Conservation (phyloP, 352 stramenopile species). For the Globisporangium uncinulatum region DNA sequence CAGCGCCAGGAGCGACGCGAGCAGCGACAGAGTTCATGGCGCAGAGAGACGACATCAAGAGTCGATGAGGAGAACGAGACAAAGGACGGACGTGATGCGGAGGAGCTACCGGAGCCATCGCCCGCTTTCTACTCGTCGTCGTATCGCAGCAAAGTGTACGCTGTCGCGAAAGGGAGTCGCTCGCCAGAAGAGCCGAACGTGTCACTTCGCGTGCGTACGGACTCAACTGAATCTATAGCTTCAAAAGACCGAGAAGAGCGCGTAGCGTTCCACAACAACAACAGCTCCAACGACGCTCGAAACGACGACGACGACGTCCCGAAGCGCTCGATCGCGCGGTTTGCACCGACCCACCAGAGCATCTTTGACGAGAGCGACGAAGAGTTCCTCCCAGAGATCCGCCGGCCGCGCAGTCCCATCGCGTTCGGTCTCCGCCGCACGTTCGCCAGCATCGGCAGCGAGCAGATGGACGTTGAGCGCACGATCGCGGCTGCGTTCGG, state of each 20-base stretch:
- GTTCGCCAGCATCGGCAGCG: constrained; percentile 4
- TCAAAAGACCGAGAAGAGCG: not conserved
- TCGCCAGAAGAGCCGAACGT: not conserved
- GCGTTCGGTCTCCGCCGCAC: not conserved
- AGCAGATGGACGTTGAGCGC: constrained; percentile 14
- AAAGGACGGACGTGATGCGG: not conserved
- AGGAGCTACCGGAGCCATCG: not conserved
- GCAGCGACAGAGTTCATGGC: constrained; percentile 7
- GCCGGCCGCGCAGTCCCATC: constrained; percentile 4
- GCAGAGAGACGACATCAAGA: constrained; percentile 1
- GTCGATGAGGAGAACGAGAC: not conserved
- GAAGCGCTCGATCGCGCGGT: constrained; percentile 8
- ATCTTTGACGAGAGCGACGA: constrained; percentile 18
- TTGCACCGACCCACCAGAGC: constrained; percentile 2
- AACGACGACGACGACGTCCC: not conserved
- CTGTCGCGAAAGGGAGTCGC: no score
- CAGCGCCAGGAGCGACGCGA: constrained; percentile 7
- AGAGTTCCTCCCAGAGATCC: constrained; percentile 12
- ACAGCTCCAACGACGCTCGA: not conserved
- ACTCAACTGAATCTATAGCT: not conserved
- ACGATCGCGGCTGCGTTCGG: constrained; percentile 16
- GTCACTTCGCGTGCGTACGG: not conserved
- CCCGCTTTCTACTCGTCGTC: not conserved
- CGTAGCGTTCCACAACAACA: not conserved
- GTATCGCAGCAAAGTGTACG: not conserved